These are phyloP conservation scores for Euphrasia arctica DNA, from an alignment of 305 asterid genomes.

Conservation along the genomic window DNA sequence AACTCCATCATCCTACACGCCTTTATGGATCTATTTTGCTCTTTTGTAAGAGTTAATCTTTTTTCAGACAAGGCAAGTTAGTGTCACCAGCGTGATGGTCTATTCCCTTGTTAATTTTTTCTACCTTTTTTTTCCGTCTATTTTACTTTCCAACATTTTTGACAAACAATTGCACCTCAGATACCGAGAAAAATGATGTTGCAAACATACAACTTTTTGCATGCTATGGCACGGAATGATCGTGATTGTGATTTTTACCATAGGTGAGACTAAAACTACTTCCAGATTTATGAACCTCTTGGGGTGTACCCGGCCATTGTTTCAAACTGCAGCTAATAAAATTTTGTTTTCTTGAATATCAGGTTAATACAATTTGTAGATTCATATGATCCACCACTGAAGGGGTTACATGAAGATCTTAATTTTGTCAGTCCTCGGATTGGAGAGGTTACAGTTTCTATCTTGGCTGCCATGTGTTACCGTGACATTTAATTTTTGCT, in stretches of 20 bases:
- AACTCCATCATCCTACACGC: no score
- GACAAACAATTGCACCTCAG: slow-evolving; percentile 40
- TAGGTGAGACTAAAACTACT: slow-evolving; percentile 46
- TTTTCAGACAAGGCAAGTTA: slow-evolving; percentile 90
- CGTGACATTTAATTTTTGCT: slow-evolving; percentile 22
- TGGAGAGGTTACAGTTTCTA: slow-evolving; percentile 73
- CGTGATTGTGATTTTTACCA: slow-evolving; percentile 97
- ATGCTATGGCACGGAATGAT: slow-evolving; percentile 80
- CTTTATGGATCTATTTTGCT: no score
- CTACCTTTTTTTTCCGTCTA: slow-evolving; percentile 15
- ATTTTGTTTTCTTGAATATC: slow-evolving; percentile 32
- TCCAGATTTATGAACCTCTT: slow-evolving; percentile 14
- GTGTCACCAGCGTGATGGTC: slow-evolving; percentile 6
- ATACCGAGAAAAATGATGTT: slow-evolving; percentile 96
- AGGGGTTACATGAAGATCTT: slow-evolving; percentile 99
- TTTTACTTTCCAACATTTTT: slow-evolving; percentile 28
- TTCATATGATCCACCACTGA: slow-evolving; percentile 95
- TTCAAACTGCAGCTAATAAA: slow-evolving; percentile 32
- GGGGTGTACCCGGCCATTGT: slow-evolving; percentile 6
- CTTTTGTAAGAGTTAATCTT: slow-evolving; percentile 38
- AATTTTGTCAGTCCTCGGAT: slow-evolving; percentile 99
- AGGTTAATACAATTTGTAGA: slow-evolving; percentile 92
- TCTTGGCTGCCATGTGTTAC: slow-evolving; percentile 4
- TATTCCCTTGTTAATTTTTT: slow-evolving; percentile 18
- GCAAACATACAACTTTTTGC: slow-evolving; percentile 86